These are phyloP conservation scores for Panaeolus papilionaceus DNA, from an alignment of 768 basidiomycete genomes.

Conservation along the genomic window DNA sequence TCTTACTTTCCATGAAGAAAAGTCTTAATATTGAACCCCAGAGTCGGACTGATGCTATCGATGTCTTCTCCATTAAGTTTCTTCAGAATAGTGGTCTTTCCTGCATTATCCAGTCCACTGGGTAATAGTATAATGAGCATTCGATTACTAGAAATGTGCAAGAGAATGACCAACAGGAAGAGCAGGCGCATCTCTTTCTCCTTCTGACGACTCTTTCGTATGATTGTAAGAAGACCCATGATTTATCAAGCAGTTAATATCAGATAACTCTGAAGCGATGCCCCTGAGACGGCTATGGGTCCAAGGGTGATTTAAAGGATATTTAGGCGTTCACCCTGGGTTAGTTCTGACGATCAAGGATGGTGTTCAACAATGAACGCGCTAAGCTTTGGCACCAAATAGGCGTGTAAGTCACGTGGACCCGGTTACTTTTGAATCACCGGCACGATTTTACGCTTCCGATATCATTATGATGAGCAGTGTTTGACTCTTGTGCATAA, in stretches of 20 bases:
- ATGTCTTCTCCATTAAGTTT: constrained; percentile 94
- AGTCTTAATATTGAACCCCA: constrained; percentile 99
- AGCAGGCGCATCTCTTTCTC: constrained; percentile 96
- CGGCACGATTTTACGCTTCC: constrained; percentile 14
- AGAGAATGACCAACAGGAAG: constrained; percentile 71
- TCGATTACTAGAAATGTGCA: constrained; percentile 7
- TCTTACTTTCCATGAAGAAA: constrained; percentile 87
- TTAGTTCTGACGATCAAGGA: not conserved
- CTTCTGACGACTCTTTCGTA: constrained; percentile 93
- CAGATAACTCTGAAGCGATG: not conserved
- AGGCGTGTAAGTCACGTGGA: not conserved
- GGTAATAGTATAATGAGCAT: constrained; percentile 11
- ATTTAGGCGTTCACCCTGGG: not conserved
- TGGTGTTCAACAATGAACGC: not conserved
- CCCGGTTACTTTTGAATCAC: constrained; percentile 11
- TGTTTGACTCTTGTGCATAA: constrained; percentile 7
- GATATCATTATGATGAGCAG: not conserved
- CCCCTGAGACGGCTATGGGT: not conserved
- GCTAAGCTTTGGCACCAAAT: not conserved
- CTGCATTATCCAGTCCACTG: constrained; percentile 97
- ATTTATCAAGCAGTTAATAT: constrained; percentile 12
- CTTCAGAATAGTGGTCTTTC: constrained; percentile 98
- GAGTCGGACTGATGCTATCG: constrained; percentile 84
- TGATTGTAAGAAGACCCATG: constrained; percentile 97
- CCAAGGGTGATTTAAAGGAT: constrained; percentile 7